Base-by-base conservation (phyloP, 163 green algal species). In the Chloromonas sp. region DNA sequence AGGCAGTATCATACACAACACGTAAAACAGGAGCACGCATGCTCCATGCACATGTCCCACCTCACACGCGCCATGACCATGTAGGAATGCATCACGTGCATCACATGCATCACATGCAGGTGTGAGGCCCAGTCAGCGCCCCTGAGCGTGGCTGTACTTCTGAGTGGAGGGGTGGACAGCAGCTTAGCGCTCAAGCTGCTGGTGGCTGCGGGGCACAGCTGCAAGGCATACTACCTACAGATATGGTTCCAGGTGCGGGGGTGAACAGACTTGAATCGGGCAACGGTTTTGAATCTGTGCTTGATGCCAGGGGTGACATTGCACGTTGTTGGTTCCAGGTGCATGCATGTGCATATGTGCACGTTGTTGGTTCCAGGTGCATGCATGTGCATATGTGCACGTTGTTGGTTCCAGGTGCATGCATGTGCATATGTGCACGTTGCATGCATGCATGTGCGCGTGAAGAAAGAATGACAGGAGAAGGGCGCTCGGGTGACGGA, bases 161-260 rank as follows among this genome's bases (percentile, higher is more conserved):
- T 99, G 58, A 98, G 94, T 82, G 97, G 97, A 2, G 97, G 97
- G 3, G 97, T 99, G 14, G 97, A 99, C 93, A 98, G 93, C 91
- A 97, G 92, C 87, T 86, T 99, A n/a, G 96, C 97, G 0, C 90
- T 99, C 71, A 81, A 89, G 77, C 91, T 99, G 81, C 89, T 96
- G 14, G 82, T 91, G 81, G 91, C 92, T 2, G 97, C 97, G 3
- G 97, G 97, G 1, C 97, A 99, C 87, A 60, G 95, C 0, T 91
- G 95, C 1, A 94, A 87, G 13, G 97, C 96, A 1, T 99, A 98
- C 87, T 99, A 99, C 91, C 88, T 99, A 58, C 94, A 98, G 85
- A 94, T 92, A 79, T 94, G 91, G 91, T 96, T 97, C 84, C 92
- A 97, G 83, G 87, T 82, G 14, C 2, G 36, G 36, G 36, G 36